These are phyloP conservation scores for Telfairia occidentalis DNA, from an alignment of 331 rosid genomes.

Conservation along the genomic window DNA sequence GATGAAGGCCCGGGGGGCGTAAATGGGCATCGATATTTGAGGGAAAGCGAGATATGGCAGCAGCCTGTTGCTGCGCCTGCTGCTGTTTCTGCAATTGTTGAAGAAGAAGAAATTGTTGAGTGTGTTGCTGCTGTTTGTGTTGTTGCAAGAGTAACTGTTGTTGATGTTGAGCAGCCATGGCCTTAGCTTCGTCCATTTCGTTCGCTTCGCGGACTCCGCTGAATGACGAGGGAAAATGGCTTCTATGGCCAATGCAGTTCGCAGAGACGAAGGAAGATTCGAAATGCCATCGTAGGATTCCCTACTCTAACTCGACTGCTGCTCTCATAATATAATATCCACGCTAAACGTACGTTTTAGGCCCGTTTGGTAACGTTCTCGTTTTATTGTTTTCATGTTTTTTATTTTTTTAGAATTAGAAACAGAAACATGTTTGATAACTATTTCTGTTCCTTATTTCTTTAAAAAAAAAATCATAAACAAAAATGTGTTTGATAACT, in stretches of 20 bases:
- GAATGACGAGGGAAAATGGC: slow-evolving; percentile 5
- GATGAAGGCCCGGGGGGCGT: slow-evolving; percentile 47
- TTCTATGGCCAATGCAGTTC: not conserved
- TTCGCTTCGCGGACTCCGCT: not conserved
- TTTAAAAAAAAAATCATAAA: no score
- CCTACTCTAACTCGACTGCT: not conserved
- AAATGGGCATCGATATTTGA: slow-evolving; percentile 88
- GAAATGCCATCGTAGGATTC: not conserved
- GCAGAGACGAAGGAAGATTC: not conserved
- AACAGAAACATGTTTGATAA: no score
- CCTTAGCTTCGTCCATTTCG: slow-evolving; percentile 16
- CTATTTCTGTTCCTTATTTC: no score
- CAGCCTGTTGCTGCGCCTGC: slow-evolving; percentile 47
- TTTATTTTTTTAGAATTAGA: no score
- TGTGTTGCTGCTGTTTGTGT: slow-evolving; percentile 41
- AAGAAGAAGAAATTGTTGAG: slow-evolving; percentile 30
- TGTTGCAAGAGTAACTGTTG: slow-evolving; percentile 34
- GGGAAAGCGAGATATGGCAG: slow-evolving; percentile 81
- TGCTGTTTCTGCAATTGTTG: slow-evolving; percentile 36
- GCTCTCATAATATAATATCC: not conserved
- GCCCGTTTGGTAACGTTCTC: no score
- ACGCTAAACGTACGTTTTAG: no score
- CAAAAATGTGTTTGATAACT: no score
- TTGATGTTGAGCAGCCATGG: slow-evolving; percentile 23
- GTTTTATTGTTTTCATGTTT: no score